Conservation (phyloP, 2,329 filamentous ascomycete genomes). For the Stachybotrys chartarum region DNA sequence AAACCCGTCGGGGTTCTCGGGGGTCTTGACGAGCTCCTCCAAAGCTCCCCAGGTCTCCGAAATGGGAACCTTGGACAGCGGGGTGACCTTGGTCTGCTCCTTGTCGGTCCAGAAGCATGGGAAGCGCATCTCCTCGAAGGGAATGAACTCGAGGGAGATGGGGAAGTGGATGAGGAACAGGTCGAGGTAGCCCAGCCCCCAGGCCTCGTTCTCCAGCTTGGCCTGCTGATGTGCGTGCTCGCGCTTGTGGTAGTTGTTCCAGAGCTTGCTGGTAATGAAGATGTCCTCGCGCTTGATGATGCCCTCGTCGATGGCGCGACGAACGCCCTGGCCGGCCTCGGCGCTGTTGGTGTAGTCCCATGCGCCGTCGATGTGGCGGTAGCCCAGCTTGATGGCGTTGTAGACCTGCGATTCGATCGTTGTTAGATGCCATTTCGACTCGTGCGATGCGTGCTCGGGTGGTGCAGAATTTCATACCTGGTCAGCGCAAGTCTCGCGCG, state of each 20-base stretch:
- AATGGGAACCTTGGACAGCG: conserved; percentile 54
- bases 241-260: conserved; percentile 80
- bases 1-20: conserved; percentile 38
- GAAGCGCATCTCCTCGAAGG: conserved; percentile 29
- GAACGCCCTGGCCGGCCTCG: conserved; percentile 58
- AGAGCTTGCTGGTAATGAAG: conserved; percentile 85
- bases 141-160: conserved; percentile 35
- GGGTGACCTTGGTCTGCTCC: conserved; percentile 43
- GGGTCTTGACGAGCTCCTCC: conserved; percentile 56
- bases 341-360: conserved; percentile 58
- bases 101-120: conserved; percentile 32
- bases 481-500: conserved; percentile 32
- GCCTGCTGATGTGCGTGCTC: conserved; percentile 67
- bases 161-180: conserved; percentile 72
- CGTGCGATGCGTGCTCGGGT: neutral
- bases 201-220: conserved; percentile 68
- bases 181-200: conserved; percentile 80
- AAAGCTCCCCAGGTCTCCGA: conserved; percentile 75
- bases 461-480: conserved; percentile 51
- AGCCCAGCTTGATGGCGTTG: conserved; percentile 43
- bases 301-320: conserved; percentile 45
- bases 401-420: neutral
- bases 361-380: conserved; percentile 44
- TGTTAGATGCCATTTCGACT: conserved; percentile 1
- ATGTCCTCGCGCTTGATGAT: conserved; percentile 68